Evolutionary conservation across 1,284 basidiomycete genomes (phyloP).

Genomic region (Athelia sp.): DNA sequence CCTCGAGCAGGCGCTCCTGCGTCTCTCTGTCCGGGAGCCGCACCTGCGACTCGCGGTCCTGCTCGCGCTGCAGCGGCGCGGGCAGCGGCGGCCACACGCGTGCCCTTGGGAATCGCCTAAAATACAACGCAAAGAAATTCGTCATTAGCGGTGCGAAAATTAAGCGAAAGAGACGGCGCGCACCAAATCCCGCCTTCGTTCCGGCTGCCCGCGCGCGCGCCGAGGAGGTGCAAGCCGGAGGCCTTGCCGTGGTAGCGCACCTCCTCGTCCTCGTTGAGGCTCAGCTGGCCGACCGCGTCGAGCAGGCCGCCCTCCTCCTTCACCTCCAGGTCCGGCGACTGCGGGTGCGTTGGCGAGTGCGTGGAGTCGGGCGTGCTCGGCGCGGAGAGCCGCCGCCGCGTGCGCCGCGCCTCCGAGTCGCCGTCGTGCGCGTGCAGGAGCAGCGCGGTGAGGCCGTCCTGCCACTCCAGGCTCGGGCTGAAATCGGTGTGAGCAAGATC

Average conservation of each 20-base stretch:
- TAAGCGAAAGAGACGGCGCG: conserved; percentile 14
- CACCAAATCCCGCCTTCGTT: conserved; percentile 80
- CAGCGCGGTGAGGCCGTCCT: not conserved
- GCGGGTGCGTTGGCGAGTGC: no score
- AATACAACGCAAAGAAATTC: not conserved
- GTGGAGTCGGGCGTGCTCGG: conserved; percentile 38
- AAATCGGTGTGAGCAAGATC: not conserved
- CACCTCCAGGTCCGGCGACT: no score
- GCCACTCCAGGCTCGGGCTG: not conserved
- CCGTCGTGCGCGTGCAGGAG: not conserved
- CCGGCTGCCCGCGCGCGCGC: conserved; percentile 26
- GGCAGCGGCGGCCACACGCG: conserved; percentile 76
- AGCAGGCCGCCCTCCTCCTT: conserved; percentile 29
- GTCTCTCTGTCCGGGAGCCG: conserved; percentile 48
- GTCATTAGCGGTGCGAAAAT: not conserved
- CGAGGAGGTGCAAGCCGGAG: conserved; percentile 74
- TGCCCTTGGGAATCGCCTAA: conserved; percentile 77
- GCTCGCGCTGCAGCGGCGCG: conserved; percentile 10
- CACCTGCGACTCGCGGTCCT: conserved; percentile 32
- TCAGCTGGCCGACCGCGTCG: conserved; percentile 77
- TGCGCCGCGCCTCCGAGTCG: not conserved
- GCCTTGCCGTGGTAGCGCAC: conserved; percentile 77
- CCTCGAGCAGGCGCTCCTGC: conserved; percentile 65
- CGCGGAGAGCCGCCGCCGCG: conserved; percentile 4
- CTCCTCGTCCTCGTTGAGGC: conserved; percentile 78